A percentile compares a stretch with the other conserved stretches of the same genome.
Evolutionary conservation across 768 basidiomycete species (phyloP).

Genomic region (Inosperma sp.): DNA sequence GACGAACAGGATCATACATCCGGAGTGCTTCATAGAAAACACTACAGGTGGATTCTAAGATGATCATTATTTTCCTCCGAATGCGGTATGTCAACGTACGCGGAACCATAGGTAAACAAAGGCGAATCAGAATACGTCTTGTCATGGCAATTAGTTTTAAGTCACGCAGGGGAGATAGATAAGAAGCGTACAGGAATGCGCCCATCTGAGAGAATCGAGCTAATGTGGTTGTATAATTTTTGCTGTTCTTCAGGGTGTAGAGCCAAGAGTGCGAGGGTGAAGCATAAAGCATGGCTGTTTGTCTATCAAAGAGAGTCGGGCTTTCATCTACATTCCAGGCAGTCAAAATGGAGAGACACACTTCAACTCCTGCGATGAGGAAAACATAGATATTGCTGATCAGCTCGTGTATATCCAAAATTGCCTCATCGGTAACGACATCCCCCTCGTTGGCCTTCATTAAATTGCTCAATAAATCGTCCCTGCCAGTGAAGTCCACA

Average conservation of each 20-base stretch:
- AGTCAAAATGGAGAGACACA: conserved; percentile 16
- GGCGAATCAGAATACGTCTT: conserved; percentile 41
- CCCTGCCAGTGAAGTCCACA: conserved; percentile 35
- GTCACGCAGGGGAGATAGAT: not conserved
- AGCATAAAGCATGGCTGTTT: no score
- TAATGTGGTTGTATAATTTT: conserved; percentile 34
- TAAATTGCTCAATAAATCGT: conserved; percentile 51
- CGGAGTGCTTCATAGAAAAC: conserved; percentile 49
- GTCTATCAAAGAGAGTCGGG: no score
- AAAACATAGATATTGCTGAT: conserved; percentile 42
- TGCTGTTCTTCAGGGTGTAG: no score
- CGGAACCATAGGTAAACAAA: conserved; percentile 35
- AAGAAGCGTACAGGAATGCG: conserved; percentile 27
- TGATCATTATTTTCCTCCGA: not conserved
- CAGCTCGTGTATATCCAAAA: conserved; percentile 30
- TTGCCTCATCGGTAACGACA: conserved; percentile 38
- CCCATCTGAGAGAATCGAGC: conserved; percentile 28
- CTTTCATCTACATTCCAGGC: no score
- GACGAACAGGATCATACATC: conserved; percentile 42
- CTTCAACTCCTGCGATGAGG: conserved; percentile 62
- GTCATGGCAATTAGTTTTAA: not conserved
- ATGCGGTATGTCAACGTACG: conserved; percentile 24
- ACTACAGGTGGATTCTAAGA: conserved; percentile 20
- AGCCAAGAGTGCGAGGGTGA: no score
- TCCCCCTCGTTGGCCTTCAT: conserved; percentile 43